Evolutionary conservation across 202 grass and related monocot genomes (phyloP).

Genomic region (Hordeum pubiflorum): DNA sequence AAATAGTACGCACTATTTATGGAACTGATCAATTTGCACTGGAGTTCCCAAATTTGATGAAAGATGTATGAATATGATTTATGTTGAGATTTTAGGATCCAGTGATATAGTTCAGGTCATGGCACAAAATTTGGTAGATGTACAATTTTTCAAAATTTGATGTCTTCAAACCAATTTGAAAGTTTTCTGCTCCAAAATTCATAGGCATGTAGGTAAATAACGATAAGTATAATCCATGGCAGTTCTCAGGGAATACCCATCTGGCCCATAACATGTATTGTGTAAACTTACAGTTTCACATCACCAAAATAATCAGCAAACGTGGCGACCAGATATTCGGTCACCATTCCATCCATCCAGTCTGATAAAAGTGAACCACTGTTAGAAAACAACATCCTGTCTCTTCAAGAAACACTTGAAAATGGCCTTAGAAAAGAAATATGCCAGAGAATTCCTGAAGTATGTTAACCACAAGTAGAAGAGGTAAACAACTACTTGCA

Average conservation of each 20-base stretch:
- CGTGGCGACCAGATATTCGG: conserved; percentile 87
- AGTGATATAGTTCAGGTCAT: neutral
- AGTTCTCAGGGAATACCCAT: conserved; percentile 6
- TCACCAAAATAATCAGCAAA: conserved; percentile 95
- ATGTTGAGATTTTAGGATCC: conserved; percentile 15
- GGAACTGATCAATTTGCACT: neutral
- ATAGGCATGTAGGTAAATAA: neutral
- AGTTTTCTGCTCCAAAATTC: neutral
- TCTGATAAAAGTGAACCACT: conserved; percentile 42
- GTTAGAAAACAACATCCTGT: conserved; percentile 16
- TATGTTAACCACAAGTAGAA: conserved; percentile 13
- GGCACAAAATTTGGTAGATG: neutral
- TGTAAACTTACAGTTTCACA: conserved; percentile 79
- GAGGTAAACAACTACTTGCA: conserved; percentile 19
- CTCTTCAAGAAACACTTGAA: neutral
- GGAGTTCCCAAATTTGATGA: neutral
- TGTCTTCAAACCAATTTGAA: neutral
- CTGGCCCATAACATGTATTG: neutral
- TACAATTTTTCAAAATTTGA: neutral
- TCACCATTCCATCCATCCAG: conserved; percentile 78
- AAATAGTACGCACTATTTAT: conserved; percentile 2
- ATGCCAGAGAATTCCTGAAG: neutral
- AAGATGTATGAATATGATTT: conserved; percentile 1
- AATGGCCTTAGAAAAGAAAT: neutral
- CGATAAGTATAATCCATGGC: conserved; percentile 8